Base-by-base conservation (phyloP, 257 asterid genomes). In the Osmanthus fragrans region DNA sequence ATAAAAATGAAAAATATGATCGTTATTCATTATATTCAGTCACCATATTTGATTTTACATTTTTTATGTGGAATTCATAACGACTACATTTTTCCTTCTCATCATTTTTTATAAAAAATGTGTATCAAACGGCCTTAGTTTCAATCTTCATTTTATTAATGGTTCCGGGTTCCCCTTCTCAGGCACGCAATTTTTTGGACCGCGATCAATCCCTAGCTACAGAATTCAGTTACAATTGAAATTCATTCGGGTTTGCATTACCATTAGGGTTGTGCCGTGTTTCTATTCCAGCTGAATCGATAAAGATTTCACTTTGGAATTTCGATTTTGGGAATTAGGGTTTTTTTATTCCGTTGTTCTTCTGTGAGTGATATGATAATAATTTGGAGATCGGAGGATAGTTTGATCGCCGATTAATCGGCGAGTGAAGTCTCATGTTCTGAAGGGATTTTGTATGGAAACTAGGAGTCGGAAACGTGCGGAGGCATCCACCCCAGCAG, bases 401-500 rank as follows among this genome's bases (percentile, higher is more conserved):
- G 82, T 73, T 76, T 81, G 86, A 88, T 95, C 97, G 97, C 98
- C 97, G 97, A 90, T 84, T 90, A 80, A 84, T 91, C 97, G 99
- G 99, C 99, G 99, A 89, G 81, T 72, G 76, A 88, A 73, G 87
- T 68, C 70, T 73, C 69, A 85, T 75, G 84, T 81, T 85, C 80
- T 77, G 84, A 81, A 79, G 91, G 88, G 97, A 73, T 87, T 87
- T 96, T 96, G 97, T 93, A 96, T 93, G 99, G 99, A 96, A 96
- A 93, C 99, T 89, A 97, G 99, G 80, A 92, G 97, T 92, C 97
- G 98, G 87, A 96, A 96, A 95, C 98, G 99, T 91, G 97, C 94
- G 95, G 98, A 92, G 99, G 97, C 98, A 89, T 88, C 97, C 90
- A 92, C 96, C 86, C 90, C 98, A 89, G 87, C 97, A 88, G 90